These are phyloP conservation scores for Coemansia sp. DNA, from an alignment of 192 early-diverging fungal genomes.

Conservation along the genomic window DNA sequence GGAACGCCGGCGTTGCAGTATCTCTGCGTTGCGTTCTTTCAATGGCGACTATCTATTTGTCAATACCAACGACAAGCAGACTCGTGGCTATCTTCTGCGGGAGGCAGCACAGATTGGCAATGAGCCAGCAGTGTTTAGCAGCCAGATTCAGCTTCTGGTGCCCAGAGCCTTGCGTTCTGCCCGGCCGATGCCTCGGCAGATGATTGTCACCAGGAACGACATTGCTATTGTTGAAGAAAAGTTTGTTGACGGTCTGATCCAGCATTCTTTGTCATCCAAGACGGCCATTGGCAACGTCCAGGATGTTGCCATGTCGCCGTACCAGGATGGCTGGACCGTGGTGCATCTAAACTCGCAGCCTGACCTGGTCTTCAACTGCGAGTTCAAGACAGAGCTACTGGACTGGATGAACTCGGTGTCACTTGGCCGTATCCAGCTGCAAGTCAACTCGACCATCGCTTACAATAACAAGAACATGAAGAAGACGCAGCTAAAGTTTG, in stretches of 20 bases:
- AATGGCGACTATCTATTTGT: constrained; percentile 87
- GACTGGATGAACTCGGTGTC: constrained; percentile 61
- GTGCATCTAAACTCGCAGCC: constrained; percentile 57
- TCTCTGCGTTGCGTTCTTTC: constrained; percentile 81
- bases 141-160: constrained; percentile 59
- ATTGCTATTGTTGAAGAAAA: constrained; percentile 62
- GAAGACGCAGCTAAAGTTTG: constrained; percentile 68
- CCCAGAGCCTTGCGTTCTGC: constrained; percentile 72
- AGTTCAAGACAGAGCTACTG: constrained; percentile 73
- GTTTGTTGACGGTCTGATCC: constrained; percentile 53
- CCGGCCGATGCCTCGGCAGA: constrained; percentile 63
- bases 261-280: constrained; percentile 56
- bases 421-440: constrained; percentile 57
- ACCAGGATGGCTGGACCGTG: constrained; percentile 73
- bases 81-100: constrained; percentile 36
- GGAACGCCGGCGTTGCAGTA: constrained; percentile 84
- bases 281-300: constrained; percentile 57
- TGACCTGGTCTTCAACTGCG: constrained; percentile 63
- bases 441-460: constrained; percentile 58
- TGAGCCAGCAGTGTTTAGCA: constrained; percentile 63
- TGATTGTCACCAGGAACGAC: constrained; percentile 66
- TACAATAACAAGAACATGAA: constrained; percentile 75
- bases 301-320: constrained; percentile 63
- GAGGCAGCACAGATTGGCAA: constrained; percentile 35
- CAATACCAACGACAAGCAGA: constrained; percentile 23